A percentile compares a stretch with the other conserved stretches of the same genome.
Conservation (phyloP, 495 filamentous ascomycete species). For the Xylaria telfairii region DNA sequence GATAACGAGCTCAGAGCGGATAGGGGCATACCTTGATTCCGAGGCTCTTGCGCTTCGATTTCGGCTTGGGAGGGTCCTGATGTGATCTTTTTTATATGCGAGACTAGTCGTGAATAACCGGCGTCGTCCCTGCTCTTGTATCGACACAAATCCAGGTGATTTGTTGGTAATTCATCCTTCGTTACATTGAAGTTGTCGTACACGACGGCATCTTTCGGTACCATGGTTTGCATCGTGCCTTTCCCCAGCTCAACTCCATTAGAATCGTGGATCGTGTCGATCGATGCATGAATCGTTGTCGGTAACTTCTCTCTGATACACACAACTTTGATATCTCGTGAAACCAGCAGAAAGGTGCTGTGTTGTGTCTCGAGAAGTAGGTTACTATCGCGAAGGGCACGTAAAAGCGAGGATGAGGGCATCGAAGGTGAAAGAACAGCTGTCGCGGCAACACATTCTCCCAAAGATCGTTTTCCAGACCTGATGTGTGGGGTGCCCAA, state of each 20-base stretch:
- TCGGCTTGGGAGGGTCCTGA: constrained; percentile 35
- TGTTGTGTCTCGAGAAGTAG: constrained; percentile 36
- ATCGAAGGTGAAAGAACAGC: constrained; percentile 32
- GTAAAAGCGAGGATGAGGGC: constrained; percentile 30
- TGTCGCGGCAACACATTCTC: constrained; percentile 38
- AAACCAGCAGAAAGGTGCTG: constrained; percentile 36
- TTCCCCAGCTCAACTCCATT: constrained; percentile 36
- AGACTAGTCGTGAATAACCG: constrained; percentile 34
- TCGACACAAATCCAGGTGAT: constrained; percentile 35
- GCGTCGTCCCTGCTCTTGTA: constrained; percentile 38
- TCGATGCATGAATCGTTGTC: constrained; percentile 33
- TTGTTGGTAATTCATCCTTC: constrained; percentile 30
- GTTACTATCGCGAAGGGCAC: constrained; percentile 31
- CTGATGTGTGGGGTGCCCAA: constrained; percentile 49
- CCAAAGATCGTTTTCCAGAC: constrained; percentile 35
- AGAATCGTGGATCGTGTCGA: constrained; percentile 29
- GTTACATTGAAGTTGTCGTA: constrained; percentile 41
- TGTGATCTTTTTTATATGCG: constrained; percentile 35
- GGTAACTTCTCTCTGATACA: constrained; percentile 39
- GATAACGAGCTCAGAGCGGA: neutral
- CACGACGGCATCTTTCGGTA: constrained; percentile 37
- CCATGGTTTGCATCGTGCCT: constrained; percentile 38
- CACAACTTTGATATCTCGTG: constrained; percentile 41
- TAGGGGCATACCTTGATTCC: constrained; percentile 39
- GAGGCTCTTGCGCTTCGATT: constrained; percentile 35